Evolutionary conservation across 148 eudicot genomes (phyloP), one percentile per base, ranked within the genome.

Genomic region (Rhododendron molle): DNA sequence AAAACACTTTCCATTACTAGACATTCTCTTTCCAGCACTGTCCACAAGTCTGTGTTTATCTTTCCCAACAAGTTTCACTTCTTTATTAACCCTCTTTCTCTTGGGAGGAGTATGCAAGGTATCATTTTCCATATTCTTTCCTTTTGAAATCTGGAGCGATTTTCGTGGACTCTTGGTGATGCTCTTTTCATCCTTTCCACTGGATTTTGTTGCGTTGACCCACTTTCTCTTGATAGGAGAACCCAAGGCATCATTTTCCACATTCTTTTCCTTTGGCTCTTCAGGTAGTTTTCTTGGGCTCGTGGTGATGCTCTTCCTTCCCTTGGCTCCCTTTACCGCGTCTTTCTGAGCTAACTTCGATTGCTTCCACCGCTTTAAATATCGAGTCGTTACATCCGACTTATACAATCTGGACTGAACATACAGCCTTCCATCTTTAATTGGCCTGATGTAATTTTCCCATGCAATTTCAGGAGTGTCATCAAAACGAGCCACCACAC

Each of bases 391-490:
- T 4, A 78, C 84, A 83, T 78, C 80, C 8, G 88, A 71, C 58
- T 83, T 72, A 54, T 62, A 83, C 7, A 69, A 58, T 0, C 84
- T 79, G 0, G 86, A 21, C 36, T 86, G 83, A 38, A 87, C 23
- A 71, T 83, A 83, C 3, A 87, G 12, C n/a, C 72, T 83, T 10
- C n/a, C 67, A 80, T 84, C 83, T 54, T 40, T 81, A 71, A 79
- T 52, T 0, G 81, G 83, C 56, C 80, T 83, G 11, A 12, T 65
- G 47, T 87, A 87, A 28, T 43, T 83, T 7, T 38, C 18, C 89
- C 88, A 87, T 20, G 91, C 88, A 46, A 16, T 62, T 86, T 82
- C 81, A 23, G 58, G 44, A 47, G 62, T 84, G 8, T 15, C 73
- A 54, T 76, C 76, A 47, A 2, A 8, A 62, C 28, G 26, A 62